Evolutionary conservation across 129 eudicot genomes (phyloP).

Genomic region (Arctium minus): DNA sequence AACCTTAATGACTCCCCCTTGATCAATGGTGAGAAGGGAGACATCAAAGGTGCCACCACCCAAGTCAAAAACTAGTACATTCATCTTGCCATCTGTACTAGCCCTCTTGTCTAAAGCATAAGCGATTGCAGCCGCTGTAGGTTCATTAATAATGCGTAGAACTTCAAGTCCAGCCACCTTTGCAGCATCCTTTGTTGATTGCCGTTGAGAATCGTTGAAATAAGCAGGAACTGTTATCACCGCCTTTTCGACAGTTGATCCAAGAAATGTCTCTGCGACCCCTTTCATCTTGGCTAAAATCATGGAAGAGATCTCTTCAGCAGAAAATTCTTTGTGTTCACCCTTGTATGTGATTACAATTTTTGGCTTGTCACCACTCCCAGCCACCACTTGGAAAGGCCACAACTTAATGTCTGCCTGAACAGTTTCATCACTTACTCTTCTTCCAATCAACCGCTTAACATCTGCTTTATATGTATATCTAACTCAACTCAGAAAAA

Average conservation of each 20-base stretch:
- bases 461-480: constrained; percentile 13
- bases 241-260: constrained; percentile 26
- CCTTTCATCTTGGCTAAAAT: constrained; percentile 36
- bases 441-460: constrained; percentile 32
- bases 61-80: constrained; percentile 26
- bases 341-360: constrained; percentile 17
- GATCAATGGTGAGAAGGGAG: constrained; percentile 21
- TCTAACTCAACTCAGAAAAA: neutral
- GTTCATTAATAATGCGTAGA: constrained; percentile 29
- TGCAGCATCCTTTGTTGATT: constrained; percentile 51
- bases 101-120: constrained; percentile 25
- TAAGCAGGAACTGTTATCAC: constrained; percentile 43
- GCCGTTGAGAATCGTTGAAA: constrained; percentile 38
- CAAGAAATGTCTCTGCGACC: constrained; percentile 33
- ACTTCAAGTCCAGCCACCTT: constrained; percentile 36
- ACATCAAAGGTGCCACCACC: constrained; percentile 39
- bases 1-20: constrained; percentile 13
- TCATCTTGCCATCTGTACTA: constrained; percentile 15
- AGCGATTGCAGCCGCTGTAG: constrained; percentile 32
- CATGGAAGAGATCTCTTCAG: constrained; percentile 47
- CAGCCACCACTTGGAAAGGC: constrained; percentile 28
- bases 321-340: constrained; percentile 13
- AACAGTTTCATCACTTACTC: constrained; percentile 22
- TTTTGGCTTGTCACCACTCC: constrained; percentile 23
- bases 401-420: constrained; percentile 23